Evolutionary conservation across 2,329 filamentous ascomycete genomes (phyloP).

Genomic region (Verticillium zaregamsianum): DNA sequence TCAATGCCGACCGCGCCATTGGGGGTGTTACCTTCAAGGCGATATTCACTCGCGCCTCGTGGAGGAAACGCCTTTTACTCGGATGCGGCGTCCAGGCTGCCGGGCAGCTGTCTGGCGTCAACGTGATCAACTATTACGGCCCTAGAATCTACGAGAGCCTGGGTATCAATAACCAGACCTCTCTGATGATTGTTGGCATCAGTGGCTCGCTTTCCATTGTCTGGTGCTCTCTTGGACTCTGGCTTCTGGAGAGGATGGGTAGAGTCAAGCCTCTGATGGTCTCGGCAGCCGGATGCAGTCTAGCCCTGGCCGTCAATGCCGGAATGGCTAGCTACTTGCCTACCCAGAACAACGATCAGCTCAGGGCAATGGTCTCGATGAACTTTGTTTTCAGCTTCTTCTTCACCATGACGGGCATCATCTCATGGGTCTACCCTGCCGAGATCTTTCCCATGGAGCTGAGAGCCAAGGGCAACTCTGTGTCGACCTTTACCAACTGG

Average conservation of each 20-base stretch:
- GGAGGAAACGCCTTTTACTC: slow-evolving; percentile 32
- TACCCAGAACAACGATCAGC: slow-evolving; percentile 47
- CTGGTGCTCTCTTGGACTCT: slow-evolving; percentile 60
- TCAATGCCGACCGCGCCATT: slow-evolving; percentile 26
- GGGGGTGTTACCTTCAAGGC: slow-evolving; percentile 31
- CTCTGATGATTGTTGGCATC: slow-evolving; percentile 60
- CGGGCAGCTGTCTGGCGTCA: slow-evolving; percentile 56
- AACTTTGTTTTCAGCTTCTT: slow-evolving; percentile 76
- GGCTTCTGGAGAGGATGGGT: slow-evolving; percentile 59
- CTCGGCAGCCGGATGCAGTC: slow-evolving; percentile 49
- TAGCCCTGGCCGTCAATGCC: slow-evolving; percentile 56
- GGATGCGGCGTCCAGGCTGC: slow-evolving; percentile 63
- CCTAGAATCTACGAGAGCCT: slow-evolving; percentile 54
- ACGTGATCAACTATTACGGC: slow-evolving; percentile 61
- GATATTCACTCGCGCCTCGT: slow-evolving; percentile 34
- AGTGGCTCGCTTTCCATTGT: slow-evolving; percentile 36
- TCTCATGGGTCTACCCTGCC: slow-evolving; percentile 50
- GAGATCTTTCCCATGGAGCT: slow-evolving; percentile 61
- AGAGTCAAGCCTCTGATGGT: slow-evolving; percentile 60
- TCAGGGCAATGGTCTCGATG: slow-evolving; percentile 55
- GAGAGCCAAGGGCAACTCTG: slow-evolving; percentile 61
- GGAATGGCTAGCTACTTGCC: slow-evolving; percentile 54
- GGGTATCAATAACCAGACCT: slow-evolving; percentile 36
- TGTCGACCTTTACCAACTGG: slow-evolving; percentile 73
- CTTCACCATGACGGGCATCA: slow-evolving; percentile 62